Percentiles rank a stretch among this genome's conserved stretches.
Conservation (phyloP, 2,329 filamentous ascomycete species). For the Verticillium dahliae region DNA sequence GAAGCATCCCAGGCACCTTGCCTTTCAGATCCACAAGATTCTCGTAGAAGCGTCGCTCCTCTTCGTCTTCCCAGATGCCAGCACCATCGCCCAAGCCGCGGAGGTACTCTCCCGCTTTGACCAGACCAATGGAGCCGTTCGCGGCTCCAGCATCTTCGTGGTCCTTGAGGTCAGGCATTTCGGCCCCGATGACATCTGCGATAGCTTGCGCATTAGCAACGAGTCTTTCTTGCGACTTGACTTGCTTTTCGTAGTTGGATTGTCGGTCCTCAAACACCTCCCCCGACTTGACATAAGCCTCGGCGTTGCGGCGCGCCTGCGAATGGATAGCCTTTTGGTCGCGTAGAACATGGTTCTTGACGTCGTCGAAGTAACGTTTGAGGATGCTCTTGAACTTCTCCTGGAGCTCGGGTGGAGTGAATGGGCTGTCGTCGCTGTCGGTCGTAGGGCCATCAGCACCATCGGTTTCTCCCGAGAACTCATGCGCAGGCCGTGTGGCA, state of each 20-base stretch:
- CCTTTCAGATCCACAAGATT: slow-evolving; percentile 92
- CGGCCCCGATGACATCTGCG: slow-evolving; percentile 77
- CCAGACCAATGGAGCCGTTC: slow-evolving; percentile 79
- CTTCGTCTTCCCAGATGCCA: slow-evolving; percentile 98
- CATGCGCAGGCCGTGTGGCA: slow-evolving; percentile 40
- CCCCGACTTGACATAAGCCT: slow-evolving; percentile 96
- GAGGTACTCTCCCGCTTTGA: slow-evolving; percentile 90
- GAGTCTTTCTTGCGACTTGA: slow-evolving; percentile 87
- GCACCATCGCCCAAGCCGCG: slow-evolving; percentile 83
- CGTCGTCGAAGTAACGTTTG: slow-evolving; percentile 84
- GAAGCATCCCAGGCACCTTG: slow-evolving; percentile 85
- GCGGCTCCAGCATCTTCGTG: slow-evolving; percentile 62
- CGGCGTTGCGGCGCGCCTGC: slow-evolving; percentile 90
- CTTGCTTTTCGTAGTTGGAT: slow-evolving; percentile 87
- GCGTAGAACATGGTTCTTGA: slow-evolving; percentile 80
- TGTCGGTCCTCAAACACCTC: slow-evolving; percentile 98
- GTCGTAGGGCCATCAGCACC: not conserved
- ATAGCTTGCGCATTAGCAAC: slow-evolving; percentile 85
- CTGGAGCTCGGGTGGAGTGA: slow-evolving; percentile 70
- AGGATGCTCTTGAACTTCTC: slow-evolving; percentile 83
- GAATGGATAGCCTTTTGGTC: slow-evolving; percentile 84
- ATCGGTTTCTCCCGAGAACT: not conserved
- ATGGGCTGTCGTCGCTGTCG: slow-evolving; percentile 43
- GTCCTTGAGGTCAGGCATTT: slow-evolving; percentile 91
- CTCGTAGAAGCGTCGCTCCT: slow-evolving; percentile 96